phyloP scores from a whole-genome alignment of 768 basidiomycete genomes.

The Hygrophoropsis aurantiaca region DNA sequence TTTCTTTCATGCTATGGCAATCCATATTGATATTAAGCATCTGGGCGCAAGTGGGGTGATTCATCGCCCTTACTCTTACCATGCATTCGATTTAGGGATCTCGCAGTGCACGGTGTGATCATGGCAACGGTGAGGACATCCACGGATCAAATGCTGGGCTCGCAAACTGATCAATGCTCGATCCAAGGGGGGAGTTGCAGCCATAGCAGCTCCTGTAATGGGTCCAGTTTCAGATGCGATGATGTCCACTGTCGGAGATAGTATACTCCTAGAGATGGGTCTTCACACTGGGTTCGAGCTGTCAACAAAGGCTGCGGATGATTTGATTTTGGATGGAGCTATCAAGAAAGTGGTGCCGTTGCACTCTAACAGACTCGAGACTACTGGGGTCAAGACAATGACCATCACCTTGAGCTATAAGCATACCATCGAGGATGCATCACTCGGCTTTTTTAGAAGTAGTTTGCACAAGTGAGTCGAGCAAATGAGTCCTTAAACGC shows the following conservation, averaged over 20 bases:
- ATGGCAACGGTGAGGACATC: slow-evolving; percentile 52
- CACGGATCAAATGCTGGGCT: slow-evolving; percentile 7
- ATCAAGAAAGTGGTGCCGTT: slow-evolving; percentile 50
- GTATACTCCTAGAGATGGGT: slow-evolving; percentile 58
- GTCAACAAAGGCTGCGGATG: slow-evolving; percentile 48
- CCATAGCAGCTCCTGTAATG: slow-evolving; percentile 49
- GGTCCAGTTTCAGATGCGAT: slow-evolving; percentile 55
- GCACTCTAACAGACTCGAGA: slow-evolving; percentile 53
- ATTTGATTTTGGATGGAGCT: slow-evolving; percentile 49
- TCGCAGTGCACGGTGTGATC: slow-evolving; percentile 60
- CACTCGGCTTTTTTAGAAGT: slow-evolving; percentile 60
- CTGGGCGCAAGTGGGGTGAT: slow-evolving; percentile 53
- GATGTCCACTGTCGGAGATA: slow-evolving; percentile 50
- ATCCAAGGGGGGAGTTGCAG: slow-evolving; percentile 44
- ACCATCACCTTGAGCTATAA: slow-evolving; percentile 62
- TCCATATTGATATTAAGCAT: slow-evolving; percentile 1
- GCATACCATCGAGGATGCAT: slow-evolving; percentile 56
- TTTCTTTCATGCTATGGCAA: not conserved
- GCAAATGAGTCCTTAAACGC: not conserved
- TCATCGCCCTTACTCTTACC: slow-evolving; percentile 62
- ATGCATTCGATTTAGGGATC: slow-evolving; percentile 62
- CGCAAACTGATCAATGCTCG: slow-evolving; percentile 3
- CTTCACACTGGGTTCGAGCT: slow-evolving; percentile 55
- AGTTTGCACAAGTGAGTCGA: slow-evolving; percentile 52
- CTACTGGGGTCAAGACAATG: slow-evolving; percentile 55